A percentile compares a stretch with the other conserved stretches of the same genome.
These are phyloP conservation scores for Phytopythium kandeliae DNA, from an alignment of 352 stramenopile species.

Conservation along the genomic window DNA sequence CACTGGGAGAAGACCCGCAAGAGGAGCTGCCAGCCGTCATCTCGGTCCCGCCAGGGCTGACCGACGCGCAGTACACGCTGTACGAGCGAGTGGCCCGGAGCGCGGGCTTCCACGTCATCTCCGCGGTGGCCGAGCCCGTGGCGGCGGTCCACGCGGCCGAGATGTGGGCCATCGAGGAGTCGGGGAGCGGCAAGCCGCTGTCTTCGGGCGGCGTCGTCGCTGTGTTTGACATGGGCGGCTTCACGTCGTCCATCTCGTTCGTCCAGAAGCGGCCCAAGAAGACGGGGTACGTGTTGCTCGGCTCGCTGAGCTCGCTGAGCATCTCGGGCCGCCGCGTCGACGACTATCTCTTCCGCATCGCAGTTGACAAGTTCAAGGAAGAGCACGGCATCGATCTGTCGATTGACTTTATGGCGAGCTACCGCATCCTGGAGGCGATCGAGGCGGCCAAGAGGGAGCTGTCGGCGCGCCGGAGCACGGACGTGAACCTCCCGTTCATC, in stretches of 20 bases:
- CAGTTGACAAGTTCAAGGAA: constrained; percentile 49
- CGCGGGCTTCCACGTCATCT: constrained; percentile 54
- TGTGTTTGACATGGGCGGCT: constrained; percentile 72
- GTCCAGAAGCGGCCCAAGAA: constrained; percentile 24
- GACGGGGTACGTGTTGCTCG: constrained; percentile 28
- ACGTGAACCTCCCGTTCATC: constrained; percentile 77
- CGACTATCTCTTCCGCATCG: constrained; percentile 37
- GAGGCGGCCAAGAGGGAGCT: constrained; percentile 72
- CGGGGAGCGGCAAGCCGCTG: constrained; percentile 14
- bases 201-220: constrained; percentile 27
- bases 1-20: constrained; percentile 32
- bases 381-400: constrained; percentile 61
- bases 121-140: constrained; percentile 53
- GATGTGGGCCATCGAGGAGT: constrained; percentile 25
- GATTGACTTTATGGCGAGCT: constrained; percentile 63
- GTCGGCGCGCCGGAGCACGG: constrained; percentile 39
- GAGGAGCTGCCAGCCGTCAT: constrained; percentile 45
- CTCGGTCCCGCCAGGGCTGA: constrained; percentile 32
- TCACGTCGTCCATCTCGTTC: constrained; percentile 43
- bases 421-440: constrained; percentile 60
- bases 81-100: constrained; percentile 46
- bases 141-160: constrained; percentile 54
- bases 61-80: constrained; percentile 21
- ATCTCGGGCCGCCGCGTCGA: constrained; percentile 46
- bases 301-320: constrained; percentile 21